These are phyloP conservation scores for Terfezia boudieri DNA, from an alignment of 495 filamentous ascomycete species.

Conservation along the genomic window DNA sequence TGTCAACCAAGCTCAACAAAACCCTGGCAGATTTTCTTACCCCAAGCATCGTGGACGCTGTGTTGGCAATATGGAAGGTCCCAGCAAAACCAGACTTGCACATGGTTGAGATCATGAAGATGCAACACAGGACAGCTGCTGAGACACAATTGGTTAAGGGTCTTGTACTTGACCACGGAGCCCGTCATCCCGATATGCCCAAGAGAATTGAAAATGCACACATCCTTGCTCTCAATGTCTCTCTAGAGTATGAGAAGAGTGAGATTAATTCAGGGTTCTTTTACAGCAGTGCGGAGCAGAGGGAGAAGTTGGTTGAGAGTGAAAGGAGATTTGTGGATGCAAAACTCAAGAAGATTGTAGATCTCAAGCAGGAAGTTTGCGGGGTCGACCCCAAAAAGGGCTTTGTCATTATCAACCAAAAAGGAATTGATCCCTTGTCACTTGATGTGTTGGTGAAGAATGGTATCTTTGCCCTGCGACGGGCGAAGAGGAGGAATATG, in stretches of 20 bases:
- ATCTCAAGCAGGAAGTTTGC: slow-evolving; percentile 94
- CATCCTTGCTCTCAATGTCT: slow-evolving; percentile 90
- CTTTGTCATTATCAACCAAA: slow-evolving; percentile 97
- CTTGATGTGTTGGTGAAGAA: slow-evolving; percentile 94
- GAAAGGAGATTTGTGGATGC: slow-evolving; percentile 90
- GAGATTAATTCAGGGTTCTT: slow-evolving; percentile 99
- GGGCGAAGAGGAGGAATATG: slow-evolving; percentile 97
- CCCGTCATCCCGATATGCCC: slow-evolving; percentile 94
- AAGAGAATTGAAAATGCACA: slow-evolving; percentile 86
- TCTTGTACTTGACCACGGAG: slow-evolving; percentile 84
- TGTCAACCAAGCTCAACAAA: slow-evolving; percentile 80
- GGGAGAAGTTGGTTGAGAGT: slow-evolving; percentile 93
- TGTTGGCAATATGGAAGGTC: slow-evolving; percentile 74
- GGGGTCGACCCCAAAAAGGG: slow-evolving; percentile 83
- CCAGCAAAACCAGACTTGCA: slow-evolving; percentile 88
- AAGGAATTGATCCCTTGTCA: slow-evolving; percentile 92
- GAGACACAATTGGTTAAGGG: slow-evolving; percentile 92
- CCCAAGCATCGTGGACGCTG: slow-evolving; percentile 83
- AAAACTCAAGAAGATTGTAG: slow-evolving; percentile 93
- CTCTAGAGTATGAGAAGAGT: slow-evolving; percentile 94
- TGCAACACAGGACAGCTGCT: slow-evolving; percentile 91
- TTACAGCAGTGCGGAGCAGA: slow-evolving; percentile 88
- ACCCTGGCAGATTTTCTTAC: slow-evolving; percentile 78
- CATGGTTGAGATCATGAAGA: slow-evolving; percentile 99
- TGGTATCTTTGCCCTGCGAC: slow-evolving; percentile 76